phyloP scores from a whole-genome alignment of 306 rosid species.

The Quercus dentata region DNA sequence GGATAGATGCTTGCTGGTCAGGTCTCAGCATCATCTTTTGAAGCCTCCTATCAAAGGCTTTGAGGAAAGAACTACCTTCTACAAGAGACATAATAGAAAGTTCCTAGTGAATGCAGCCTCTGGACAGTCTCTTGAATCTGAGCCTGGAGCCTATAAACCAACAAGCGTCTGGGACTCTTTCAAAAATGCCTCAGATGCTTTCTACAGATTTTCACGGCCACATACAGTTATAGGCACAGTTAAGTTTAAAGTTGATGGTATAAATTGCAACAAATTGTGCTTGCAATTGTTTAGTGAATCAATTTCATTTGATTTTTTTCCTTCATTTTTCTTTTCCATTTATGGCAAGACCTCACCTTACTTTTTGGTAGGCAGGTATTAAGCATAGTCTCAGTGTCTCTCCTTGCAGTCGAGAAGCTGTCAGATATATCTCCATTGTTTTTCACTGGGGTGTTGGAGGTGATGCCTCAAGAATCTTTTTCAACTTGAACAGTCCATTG shows the following conservation, averaged over 20 bases:
- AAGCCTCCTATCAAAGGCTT: constrained; percentile 20
- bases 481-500: constrained; percentile 1
- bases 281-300: not conserved
- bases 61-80: constrained; percentile 26
- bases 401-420: constrained; percentile 67
- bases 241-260: constrained; percentile 37
- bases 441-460: constrained; percentile 82
- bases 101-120: constrained; percentile 56
- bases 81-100: constrained; percentile 23
- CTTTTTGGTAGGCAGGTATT: constrained; percentile 58
- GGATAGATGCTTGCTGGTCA: constrained; percentile 23
- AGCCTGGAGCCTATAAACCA: constrained; percentile 45
- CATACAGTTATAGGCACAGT: constrained; percentile 97
- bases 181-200: constrained; percentile 55
- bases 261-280: not conserved
- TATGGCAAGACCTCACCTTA: constrained; percentile 12
- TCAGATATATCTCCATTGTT: constrained; percentile 84
- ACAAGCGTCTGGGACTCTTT: constrained; percentile 38
- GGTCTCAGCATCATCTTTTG: constrained; percentile 24
- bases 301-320: not conserved
- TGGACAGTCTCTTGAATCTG: constrained; percentile 68
- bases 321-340: not conserved
- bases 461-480: constrained; percentile 29
- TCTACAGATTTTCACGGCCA: constrained; percentile 94
- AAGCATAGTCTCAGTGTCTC: constrained; percentile 93